Percentiles rank a stretch among this genome's conserved stretches.
phyloP scores from a whole-genome alignment of 2,329 filamentous ascomycete genomes.

The Stagonosporopsis rhizophila region DNA sequence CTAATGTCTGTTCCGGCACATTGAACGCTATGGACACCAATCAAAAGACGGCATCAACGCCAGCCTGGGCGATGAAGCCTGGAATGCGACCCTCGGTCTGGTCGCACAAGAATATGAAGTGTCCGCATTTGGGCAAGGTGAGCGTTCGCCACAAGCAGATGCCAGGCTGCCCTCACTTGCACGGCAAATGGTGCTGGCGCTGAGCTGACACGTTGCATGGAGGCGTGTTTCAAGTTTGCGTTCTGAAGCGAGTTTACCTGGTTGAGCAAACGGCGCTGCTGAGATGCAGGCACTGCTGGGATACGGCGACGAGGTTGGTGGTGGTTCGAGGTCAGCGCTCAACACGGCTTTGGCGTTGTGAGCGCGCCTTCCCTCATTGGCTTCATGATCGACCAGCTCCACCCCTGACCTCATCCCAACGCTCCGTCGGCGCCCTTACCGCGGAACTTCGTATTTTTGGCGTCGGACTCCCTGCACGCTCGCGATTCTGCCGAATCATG shows the following conservation, averaged over 20 bases:
- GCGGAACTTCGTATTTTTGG: conserved; percentile 24
- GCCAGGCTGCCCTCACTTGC: neutral
- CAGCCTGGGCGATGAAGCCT: conserved; percentile 5
- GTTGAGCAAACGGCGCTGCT: conserved; percentile 1
- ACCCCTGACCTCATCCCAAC: conserved; percentile 13
- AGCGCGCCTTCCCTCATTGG: conserved; percentile 12
- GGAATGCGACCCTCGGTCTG: conserved; percentile 13
- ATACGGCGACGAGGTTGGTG: conserved; percentile 10
- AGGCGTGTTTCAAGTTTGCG: conserved; percentile 10
- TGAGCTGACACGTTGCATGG: neutral
- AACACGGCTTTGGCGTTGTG: neutral
- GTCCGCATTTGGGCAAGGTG: conserved; percentile 5
- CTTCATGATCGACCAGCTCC: conserved; percentile 11
- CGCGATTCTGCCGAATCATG: conserved; percentile 17
- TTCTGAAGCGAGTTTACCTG: neutral
- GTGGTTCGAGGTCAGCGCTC: conserved; percentile 7
- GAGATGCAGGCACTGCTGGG: conserved; percentile 6
- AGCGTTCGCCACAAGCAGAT: conserved; percentile 6
- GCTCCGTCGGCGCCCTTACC: conserved; percentile 20
- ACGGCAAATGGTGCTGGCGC: neutral
- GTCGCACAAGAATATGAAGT: conserved; percentile 9
- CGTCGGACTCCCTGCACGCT: conserved; percentile 10
- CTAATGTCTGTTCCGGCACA: conserved; percentile 1
- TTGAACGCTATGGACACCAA: conserved; percentile 4
- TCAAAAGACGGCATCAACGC: neutral